Evolutionary conservation across 345 rosid genomes (phyloP), one percentile per base, ranked within the genome.

Genomic region (Boechera divaricarpa): DNA sequence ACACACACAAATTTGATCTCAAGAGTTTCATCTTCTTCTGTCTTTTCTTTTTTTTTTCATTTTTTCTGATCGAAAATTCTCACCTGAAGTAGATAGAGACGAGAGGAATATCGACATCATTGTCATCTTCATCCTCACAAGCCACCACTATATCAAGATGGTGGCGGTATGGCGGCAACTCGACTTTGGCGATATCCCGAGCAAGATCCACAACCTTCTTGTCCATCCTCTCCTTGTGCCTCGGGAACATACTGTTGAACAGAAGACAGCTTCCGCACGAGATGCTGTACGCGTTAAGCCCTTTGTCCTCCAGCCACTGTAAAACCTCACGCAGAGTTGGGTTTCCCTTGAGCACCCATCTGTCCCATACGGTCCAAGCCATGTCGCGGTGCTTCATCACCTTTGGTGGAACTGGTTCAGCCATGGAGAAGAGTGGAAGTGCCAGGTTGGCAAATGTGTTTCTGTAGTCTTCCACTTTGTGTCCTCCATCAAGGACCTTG

Each of bases 361-460:
- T 80, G 86, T 93, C 97, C 98, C 98, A 93, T 36, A 91, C 97
- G 0, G 95, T 93, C 95, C 98, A 93, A 56, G 89, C 85, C 98
- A 85, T 88, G 79, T 89, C 97, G 10, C 57, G 80, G 78, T 91
- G 98, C 81, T 91, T 85, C 74, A 93, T 64, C 41, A 88, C 88
- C 81, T 93, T 93, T 3, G 97, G 88, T 2, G 95, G 93, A 13
- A 91, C 95, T 1, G 98, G 98, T 74, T 90, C 89, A 0, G 92
- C 92, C 80, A 90, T 90, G 4, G 92, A 90, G 81, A 88, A 87
- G 33, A 90, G 79, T 15, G 90, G 95, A 39, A 88, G 90, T 29
- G 95, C 95, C 28, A 88, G 73, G 77, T 90, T 90, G 53, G 88
- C 92, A 77, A 88, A 90, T 11, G 88, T 88, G 80, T 90, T 88